Conservation (phyloP, 2,329 filamentous ascomycete genomes). For the Monilinia vaccinii-corymbosi region DNA sequence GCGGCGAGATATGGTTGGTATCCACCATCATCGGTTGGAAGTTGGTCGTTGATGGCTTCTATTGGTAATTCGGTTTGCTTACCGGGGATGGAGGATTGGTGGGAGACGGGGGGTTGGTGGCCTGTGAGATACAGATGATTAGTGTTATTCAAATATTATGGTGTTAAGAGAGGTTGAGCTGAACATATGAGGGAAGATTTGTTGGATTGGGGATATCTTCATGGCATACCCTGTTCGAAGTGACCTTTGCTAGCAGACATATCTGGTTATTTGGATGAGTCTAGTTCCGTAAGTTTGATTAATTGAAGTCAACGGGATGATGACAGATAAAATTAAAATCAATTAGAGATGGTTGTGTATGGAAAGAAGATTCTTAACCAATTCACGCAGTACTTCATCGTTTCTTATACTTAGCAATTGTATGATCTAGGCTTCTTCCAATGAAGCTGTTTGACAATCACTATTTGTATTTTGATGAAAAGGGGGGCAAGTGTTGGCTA, state of each 20-base stretch:
- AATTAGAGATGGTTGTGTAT: not conserved
- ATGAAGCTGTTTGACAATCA: not conserved
- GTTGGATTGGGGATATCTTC: not conserved
- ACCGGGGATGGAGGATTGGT: conserved; percentile 43
- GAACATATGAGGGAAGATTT: not conserved
- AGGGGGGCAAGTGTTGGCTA: not conserved
- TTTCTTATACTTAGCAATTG: not conserved
- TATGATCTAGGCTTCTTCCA: not conserved
- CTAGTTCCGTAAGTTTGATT: conserved; percentile 11
- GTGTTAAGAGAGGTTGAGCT: not conserved
- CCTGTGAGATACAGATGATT: conserved; percentile 28
- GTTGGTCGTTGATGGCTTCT: conserved; percentile 40
- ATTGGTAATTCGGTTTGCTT: conserved; percentile 41
- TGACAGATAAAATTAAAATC: not conserved
- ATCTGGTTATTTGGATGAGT: conserved; percentile 15
- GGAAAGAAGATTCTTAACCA: conserved; percentile 23
- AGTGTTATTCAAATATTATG: not conserved
- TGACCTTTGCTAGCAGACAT: conserved; percentile 27
- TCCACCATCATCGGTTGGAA: conserved; percentile 59
- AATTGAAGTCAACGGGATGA: not conserved
- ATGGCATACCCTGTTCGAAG: conserved; percentile 28
- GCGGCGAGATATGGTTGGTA: conserved; percentile 65
- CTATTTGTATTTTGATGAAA: not conserved
- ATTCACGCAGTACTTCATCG: conserved; percentile 22
- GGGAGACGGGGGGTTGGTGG: conserved; percentile 40